Percentiles rank a stretch among this genome's conserved stretches.
Evolutionary conservation across 2,329 filamentous ascomycete genomes (phyloP).

Genomic region (Sporothrix euskadiensis): DNA sequence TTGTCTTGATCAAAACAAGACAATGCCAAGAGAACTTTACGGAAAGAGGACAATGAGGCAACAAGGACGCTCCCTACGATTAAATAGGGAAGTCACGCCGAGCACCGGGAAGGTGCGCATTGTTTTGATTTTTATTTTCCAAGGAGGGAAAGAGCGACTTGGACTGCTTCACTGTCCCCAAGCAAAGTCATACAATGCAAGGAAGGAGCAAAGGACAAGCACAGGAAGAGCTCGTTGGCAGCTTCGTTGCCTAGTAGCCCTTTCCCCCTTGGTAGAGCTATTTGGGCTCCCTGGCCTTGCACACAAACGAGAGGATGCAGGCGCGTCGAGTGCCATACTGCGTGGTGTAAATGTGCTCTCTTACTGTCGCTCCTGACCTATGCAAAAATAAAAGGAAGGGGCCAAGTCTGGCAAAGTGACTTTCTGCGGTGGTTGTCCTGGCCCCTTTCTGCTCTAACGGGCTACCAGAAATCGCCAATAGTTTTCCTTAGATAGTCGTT

Average conservation of each 20-base stretch:
- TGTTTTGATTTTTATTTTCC: not conserved
- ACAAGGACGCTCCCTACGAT: not conserved
- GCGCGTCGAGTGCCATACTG: not conserved
- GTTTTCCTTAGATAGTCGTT: not conserved
- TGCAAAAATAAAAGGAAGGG: not conserved
- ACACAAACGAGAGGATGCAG: not conserved
- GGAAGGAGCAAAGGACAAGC: not conserved
- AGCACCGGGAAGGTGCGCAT: not conserved
- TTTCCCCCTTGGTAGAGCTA: not conserved
- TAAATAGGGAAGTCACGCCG: not conserved
- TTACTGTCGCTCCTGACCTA: not conserved
- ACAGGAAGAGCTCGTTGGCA: not conserved
- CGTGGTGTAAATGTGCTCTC: not conserved
- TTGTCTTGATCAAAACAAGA: not conserved
- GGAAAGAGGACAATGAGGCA: not conserved
- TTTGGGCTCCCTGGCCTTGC: not conserved
- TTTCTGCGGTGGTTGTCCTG: too few species aligned
- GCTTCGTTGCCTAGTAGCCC: not conserved
- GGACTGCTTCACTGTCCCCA: not conserved
- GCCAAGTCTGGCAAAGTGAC: too few species aligned
- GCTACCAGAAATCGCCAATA: not conserved
- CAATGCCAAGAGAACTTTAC: not conserved
- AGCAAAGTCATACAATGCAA: not conserved
- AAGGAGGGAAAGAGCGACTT: slow-evolving; percentile 1
- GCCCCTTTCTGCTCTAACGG: not conserved